phyloP scores from a whole-genome alignment of 352 stramenopile genomes.

The Globisporangium solare region DNA sequence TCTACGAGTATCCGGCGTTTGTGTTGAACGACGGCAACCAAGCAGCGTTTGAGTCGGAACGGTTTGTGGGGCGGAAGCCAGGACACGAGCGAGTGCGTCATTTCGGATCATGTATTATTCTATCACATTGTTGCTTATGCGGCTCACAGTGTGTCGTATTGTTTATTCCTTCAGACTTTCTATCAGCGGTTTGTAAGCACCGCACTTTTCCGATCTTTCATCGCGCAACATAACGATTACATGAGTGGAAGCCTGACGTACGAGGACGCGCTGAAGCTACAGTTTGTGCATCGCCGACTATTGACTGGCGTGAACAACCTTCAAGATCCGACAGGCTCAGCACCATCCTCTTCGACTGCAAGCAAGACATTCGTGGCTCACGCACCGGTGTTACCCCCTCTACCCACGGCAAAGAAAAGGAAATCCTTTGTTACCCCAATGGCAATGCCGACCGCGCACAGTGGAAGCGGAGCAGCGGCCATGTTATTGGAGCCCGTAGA shows the following conservation, averaged over 20 bases:
- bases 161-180: conserved; percentile 16
- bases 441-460: neutral
- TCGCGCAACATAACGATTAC: conserved; percentile 34
- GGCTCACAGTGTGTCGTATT: neutral
- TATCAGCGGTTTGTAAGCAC: conserved; percentile 28
- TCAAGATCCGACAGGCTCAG: conserved; percentile 11
- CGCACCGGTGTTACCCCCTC: conserved; percentile 13
- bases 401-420: conserved; percentile 7
- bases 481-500: conserved; percentile 10
- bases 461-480: neutral
- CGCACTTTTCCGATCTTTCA: conserved; percentile 35
- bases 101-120: neutral
- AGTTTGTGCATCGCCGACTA: conserved; percentile 32
- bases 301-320: conserved; percentile 11
- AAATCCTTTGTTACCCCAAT: conserved; percentile 12
- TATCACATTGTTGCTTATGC: neutral
- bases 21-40: conserved; percentile 15
- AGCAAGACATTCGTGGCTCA: conserved; percentile 44
- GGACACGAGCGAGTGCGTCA: conserved; percentile 20
- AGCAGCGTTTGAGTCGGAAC: conserved; percentile 15
- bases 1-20: conserved; percentile 17
- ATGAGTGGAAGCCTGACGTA: conserved; percentile 18
- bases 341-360: neutral
- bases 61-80: conserved; percentile 23
- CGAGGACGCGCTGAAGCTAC: conserved; percentile 33